Evolutionary conservation across 83 land plant species (phyloP), one percentile per base, ranked within the genome.

Genomic region (Picea abies): DNA sequence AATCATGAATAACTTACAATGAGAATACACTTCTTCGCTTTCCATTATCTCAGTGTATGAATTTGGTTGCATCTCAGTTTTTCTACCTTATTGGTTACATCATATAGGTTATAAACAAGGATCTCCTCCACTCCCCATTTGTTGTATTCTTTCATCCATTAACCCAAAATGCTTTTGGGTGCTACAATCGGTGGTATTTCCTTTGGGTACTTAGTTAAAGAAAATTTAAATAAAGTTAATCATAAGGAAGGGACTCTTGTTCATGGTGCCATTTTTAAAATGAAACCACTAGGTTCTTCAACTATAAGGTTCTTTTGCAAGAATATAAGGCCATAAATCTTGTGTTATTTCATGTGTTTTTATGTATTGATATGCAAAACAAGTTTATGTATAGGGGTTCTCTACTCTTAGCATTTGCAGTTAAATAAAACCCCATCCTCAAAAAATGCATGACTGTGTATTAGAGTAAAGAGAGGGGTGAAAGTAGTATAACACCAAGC

Each of bases 261-360:
- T 39, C 95, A 95, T 32, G 95, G 97, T 41, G 97, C 97, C 85
- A 92, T 95, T 14, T 93, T 93, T 73, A 94, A 60, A 23, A 94
- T 20, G 87, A 91, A 25, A 80, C 0, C 32, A 29, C 32, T 29
- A 29, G 32, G 32, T 29, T 29, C 32, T 29, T 29, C 32, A 29
- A 29, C 10, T n/a, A 92, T 80, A 65, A 94, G 62, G 73, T 94
- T 94, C 62, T 87, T 86, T 1, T 82, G 62, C 62, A 94, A 83
- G 84, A 94, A 94, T n/a, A 88, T 83, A 76, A 94, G 92, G 4
- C 93, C 97, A 63, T 94, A 93, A 17, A 87, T 19, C 78, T 94
- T 95, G 81, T 94, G 92, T 11, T 83, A 84, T 65, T 88, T 91
- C 92, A 94, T 94, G n/a, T 85, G 84, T 65, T 85, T 87, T 77